Base-by-base conservation (phyloP, 2,329 filamentous ascomycete genomes). In the Sporothrix euskadiensis region DNA sequence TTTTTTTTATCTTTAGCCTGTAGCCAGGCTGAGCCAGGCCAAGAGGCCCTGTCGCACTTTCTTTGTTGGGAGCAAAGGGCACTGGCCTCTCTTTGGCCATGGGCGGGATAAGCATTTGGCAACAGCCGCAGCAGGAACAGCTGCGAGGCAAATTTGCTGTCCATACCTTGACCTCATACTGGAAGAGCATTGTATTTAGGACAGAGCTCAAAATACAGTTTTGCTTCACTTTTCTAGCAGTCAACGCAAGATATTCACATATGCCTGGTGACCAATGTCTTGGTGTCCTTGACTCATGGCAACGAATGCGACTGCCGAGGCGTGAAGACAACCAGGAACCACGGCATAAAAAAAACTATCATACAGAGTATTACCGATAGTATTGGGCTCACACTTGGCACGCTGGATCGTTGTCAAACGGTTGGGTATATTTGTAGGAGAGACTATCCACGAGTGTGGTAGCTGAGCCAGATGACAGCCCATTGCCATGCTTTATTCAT, bases 1-100 rank as follows among this genome's bases (percentile, higher is more conserved):
- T 70, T 59, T 30, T 41, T 57, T 44, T 30, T 47, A 26, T 41
- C 59, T 65, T 65, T 44, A 66, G 63, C 44, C 65, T 52, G 49
- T 54, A 52, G 22, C 26, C 26, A 26, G 26, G 26, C 26, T 26
- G 26, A 26, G 44, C 26, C 39, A 44, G n/a, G 39, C 35, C 57
- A 39, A 16, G 30, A 59, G 56, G 56, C 59, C 59, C 59, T 44
- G 59, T 26, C 59, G n/a, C 35, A 22, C 26, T 30, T 12, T 56
- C 49, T 32, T 57, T 30, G 26, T 30, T 12, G 69, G 16, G 4
- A 41, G n/a, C 12, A 68, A 7, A 56, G 52, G 44, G 61, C 56
- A 30, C 30, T 47, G 61, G 39, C n/a, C 5, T 47, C 26, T 30
- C 22, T 30, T 30, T 26, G 41, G 30, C 22, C 22, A 16, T 26